Percentiles rank a stretch among this genome's conserved stretches.
Conservation (phyloP, 2,329 filamentous ascomycete genomes). For the Phaeosphaeriaceae sp. region DNA sequence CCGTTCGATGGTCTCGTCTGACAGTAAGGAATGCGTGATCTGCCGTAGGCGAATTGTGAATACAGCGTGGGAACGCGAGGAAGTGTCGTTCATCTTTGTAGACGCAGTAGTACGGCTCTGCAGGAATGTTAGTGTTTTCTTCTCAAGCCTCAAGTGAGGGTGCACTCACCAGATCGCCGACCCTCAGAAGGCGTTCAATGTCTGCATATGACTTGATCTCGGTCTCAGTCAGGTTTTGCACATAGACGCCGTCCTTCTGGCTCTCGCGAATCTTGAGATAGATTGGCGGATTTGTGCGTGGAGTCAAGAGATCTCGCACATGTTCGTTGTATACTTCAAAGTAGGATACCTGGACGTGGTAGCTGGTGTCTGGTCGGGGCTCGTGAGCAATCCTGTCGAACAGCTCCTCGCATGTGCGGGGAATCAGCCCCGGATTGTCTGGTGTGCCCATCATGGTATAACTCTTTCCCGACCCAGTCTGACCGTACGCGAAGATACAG, state of each 20-base stretch:
- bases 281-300: constrained; percentile 78
- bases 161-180: constrained; percentile 69
- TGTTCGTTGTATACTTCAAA: constrained; percentile 99
- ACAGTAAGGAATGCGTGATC: constrained; percentile 95
- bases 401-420: constrained; percentile 92
- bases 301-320: constrained; percentile 89
- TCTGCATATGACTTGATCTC: constrained; percentile 87
- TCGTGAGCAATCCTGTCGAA: constrained; percentile 90
- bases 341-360: constrained; percentile 96
- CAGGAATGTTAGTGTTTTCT: constrained; percentile 7
- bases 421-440: constrained; percentile 89
- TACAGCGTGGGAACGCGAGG: constrained; percentile 92
- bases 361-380: constrained; percentile 89
- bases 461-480: constrained; percentile 96
- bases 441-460: constrained; percentile 96
- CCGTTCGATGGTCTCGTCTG: constrained; percentile 96
- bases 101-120: constrained; percentile 83
- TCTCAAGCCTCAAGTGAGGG: neutral
- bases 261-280: constrained; percentile 98
- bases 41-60: constrained; percentile 99
- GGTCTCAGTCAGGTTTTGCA: constrained; percentile 94
- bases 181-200: constrained; percentile 88
- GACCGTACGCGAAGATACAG: constrained; percentile 97
- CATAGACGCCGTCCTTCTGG: constrained; percentile 92
- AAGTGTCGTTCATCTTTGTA: constrained; percentile 99